phyloP scores from a whole-genome alignment of 768 basidiomycete species.

The Naganishia vishniacii region DNA sequence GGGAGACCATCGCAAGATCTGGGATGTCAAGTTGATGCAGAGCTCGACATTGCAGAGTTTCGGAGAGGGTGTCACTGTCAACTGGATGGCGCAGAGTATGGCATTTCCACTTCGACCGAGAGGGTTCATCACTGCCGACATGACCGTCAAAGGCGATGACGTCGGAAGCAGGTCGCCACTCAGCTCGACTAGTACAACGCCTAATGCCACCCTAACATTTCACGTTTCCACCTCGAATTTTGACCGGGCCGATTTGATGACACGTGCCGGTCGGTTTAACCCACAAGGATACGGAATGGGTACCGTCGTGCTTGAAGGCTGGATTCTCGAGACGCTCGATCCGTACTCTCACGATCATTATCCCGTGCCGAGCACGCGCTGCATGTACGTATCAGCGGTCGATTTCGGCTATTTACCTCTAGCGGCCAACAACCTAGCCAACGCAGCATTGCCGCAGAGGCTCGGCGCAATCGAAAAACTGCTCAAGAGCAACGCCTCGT shows the following conservation, averaged over 20 bases:
- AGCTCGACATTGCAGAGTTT: conserved; percentile 66
- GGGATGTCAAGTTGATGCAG: conserved; percentile 75
- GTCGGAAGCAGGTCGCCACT: conserved; percentile 44
- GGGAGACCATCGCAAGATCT: conserved; percentile 65
- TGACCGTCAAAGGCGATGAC: conserved; percentile 55
- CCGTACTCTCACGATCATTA: conserved; percentile 91
- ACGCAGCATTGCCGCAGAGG: conserved; percentile 65
- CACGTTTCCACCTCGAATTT: conserved; percentile 68
- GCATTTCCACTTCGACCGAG: conserved; percentile 87
- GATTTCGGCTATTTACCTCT: conserved; percentile 78
- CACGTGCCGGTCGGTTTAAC: conserved; percentile 68
- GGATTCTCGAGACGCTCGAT: conserved; percentile 93
- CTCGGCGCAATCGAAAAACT: conserved; percentile 69
- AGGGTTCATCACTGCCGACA: conserved; percentile 74
- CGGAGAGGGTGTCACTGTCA: conserved; percentile 66
- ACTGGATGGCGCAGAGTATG: conserved; percentile 67
- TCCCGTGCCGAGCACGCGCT: conserved; percentile 84
- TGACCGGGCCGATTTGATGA: conserved; percentile 56
- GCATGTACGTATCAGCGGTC: conserved; percentile 74
- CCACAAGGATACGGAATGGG: conserved; percentile 68
- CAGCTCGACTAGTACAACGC: conserved; percentile 25
- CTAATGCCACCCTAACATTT: conserved; percentile 55
- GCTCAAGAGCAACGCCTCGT: conserved; percentile 59
- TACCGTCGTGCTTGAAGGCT: conserved; percentile 79
- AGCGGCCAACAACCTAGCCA: conserved; percentile 78